phyloP scores from a whole-genome alignment of 2,329 filamentous ascomycete genomes.

The Pestalotiopsis sp. region DNA sequence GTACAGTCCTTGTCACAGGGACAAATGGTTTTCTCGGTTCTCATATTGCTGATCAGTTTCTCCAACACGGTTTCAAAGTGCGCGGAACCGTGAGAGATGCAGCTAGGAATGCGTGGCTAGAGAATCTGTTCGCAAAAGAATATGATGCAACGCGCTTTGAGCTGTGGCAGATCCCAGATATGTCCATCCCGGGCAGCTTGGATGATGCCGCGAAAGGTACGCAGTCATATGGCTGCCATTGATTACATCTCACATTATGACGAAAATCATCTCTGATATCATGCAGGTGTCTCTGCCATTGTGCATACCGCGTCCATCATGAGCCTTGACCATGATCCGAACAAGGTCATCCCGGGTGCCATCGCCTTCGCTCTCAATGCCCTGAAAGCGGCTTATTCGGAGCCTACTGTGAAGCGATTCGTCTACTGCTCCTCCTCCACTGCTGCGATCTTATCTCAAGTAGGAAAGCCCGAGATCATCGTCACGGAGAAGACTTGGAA shows the following conservation, averaged over 20 bases:
- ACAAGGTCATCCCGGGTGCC: neutral
- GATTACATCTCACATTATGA: neutral
- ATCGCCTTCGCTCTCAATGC: neutral
- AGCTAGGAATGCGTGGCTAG: conserved; percentile 6
- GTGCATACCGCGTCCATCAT: conserved; percentile 7
- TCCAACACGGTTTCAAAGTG: conserved; percentile 43
- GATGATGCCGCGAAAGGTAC: conserved; percentile 1
- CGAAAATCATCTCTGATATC: neutral
- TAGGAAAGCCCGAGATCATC: neutral
- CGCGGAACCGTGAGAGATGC: conserved; percentile 27
- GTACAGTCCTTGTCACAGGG: conserved; percentile 23
- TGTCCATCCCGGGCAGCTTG: neutral
- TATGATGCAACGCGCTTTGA: neutral
- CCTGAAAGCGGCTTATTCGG: neutral
- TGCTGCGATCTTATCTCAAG: neutral
- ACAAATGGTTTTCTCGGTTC: conserved; percentile 43
- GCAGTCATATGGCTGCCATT: neutral
- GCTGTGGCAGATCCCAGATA: conserved; percentile 5
- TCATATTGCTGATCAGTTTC: conserved; percentile 40
- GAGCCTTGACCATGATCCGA: neutral
- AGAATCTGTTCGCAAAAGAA: neutral
- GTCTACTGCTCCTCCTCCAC: neutral
- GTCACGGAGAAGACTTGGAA: conserved; percentile 9
- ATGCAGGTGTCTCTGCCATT: neutral
- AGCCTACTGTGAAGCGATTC: conserved; percentile 11